Base-by-base conservation (phyloP, 305 asterid species). In the Caryopteris hybrid region DNA sequence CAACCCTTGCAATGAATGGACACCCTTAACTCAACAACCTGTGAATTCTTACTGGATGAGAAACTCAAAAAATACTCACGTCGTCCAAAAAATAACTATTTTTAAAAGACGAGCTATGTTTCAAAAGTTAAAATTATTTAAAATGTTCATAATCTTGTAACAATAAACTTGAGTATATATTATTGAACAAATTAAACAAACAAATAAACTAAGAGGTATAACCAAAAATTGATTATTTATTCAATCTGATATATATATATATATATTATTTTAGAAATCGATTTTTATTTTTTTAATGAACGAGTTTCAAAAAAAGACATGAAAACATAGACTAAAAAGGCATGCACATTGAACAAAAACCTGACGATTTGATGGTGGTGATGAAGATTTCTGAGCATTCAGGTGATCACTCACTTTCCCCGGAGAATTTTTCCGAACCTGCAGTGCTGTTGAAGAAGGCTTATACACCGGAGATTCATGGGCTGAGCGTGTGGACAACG, bases 1-100 rank as follows among this genome's bases (percentile, higher is more conserved):
- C 98, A 92, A 0, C 97, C 98, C 81, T 86, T 92, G 90, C 98
- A 92, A 56, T 92, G 98, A 74, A 92, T 90, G 17, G 98, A 90
- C 0, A 90, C 98, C 81, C 85, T 82, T 85, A 92, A 62, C 74
- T 92, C 95, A 46, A 92, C 97, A 50, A 90, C 90, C 96, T 71
- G 53, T 4, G 12, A 4, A 2, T 17, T 11, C 0, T 13, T 52
- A 23, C 1, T 46, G 7, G 59, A 45, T 13, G 13, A 52, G 18
- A 27, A 16, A 55, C 20, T 10, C 3, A 47, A 11, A 38, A 5
- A 20, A 4, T 6, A 42, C 11, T 10, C 0, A 29, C 33, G 5
- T 2, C 2, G 5, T 27, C 33, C 2, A 27, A 27, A 2, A 27
- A 2, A 5, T 2, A 27, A 2, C 5, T 27, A 27, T 2, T 27